Percentiles rank a stretch among this genome's conserved stretches.
Evolutionary conservation across 805 yeast genomes (phyloP).

Genomic region (Ogataea trehalophila): DNA sequence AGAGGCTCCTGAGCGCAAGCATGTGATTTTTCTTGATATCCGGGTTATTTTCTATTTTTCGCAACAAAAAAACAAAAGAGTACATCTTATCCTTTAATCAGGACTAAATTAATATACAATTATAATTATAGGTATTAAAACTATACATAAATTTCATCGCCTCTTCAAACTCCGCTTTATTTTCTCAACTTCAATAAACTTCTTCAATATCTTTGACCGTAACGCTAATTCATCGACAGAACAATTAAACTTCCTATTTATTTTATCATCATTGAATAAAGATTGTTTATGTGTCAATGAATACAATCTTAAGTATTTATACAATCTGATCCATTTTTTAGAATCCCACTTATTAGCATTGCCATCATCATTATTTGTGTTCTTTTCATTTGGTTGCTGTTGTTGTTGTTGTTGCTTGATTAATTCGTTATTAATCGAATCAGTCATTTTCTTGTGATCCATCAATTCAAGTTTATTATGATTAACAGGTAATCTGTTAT

Average conservation of each 20-base stretch:
- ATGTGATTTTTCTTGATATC: too few species aligned
- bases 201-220: constrained; percentile 17
- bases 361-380: neutral
- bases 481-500: too few species aligned
- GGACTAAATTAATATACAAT: too few species aligned
- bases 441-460: too few species aligned
- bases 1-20: too few species aligned
- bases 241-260: constrained; percentile 20
- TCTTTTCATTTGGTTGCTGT: too few species aligned
- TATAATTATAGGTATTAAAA: neutral
- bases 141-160: neutral
- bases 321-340: constrained; percentile 21
- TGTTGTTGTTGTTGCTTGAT: neutral
- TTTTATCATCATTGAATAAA: constrained; percentile 8
- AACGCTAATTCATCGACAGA: constrained; percentile 17
- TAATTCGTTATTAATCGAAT: neutral
- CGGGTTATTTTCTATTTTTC: too few species aligned
- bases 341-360: constrained; percentile 15
- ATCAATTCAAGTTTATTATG: too few species aligned
- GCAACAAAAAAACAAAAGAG: too few species aligned
- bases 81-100: too few species aligned
- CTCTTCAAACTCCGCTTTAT: constrained; percentile 7
- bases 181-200: constrained; percentile 16
- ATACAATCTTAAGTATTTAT: constrained; percentile 18
- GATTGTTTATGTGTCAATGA: constrained; percentile 11